Evolutionary conservation across 495 filamentous ascomycete genomes (phyloP).

Genomic region (Aspergillus campestris): DNA sequence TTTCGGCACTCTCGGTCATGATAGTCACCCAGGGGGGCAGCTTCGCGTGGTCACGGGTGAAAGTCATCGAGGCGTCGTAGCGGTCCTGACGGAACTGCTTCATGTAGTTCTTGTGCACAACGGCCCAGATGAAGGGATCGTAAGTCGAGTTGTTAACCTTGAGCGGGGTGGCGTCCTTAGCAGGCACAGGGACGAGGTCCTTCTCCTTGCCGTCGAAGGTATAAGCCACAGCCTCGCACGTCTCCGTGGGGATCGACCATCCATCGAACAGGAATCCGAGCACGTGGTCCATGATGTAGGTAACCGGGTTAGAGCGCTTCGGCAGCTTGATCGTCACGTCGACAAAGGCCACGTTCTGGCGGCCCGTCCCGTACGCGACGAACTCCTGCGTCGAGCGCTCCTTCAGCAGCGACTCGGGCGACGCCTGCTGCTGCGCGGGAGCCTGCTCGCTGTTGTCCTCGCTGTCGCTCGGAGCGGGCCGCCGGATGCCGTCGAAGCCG

Average conservation of each 20-base stretch:
- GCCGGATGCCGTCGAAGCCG: conserved; percentile 54
- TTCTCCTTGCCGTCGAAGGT: conserved; percentile 89
- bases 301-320: conserved; percentile 86
- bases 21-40: conserved; percentile 88
- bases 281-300: conserved; percentile 55
- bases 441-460: conserved; percentile 8
- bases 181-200: conserved; percentile 58
- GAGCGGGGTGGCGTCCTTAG: conserved; percentile 30
- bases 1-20: conserved; percentile 93
- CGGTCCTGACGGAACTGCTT: conserved; percentile 80
- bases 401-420: conserved; percentile 58
- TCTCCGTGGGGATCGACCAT: conserved; percentile 57
- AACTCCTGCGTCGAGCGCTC: conserved; percentile 81
- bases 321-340: conserved; percentile 73
- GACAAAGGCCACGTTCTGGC: conserved; percentile 86
- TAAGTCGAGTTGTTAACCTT: conserved; percentile 64
- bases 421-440: conserved; percentile 31
- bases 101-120: conserved; percentile 95
- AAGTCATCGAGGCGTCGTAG: conserved; percentile 88
- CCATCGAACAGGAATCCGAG: conserved; percentile 74
- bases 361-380: conserved; percentile 81
- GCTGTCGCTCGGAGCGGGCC: conserved; percentile 6
- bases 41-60: conserved; percentile 82
- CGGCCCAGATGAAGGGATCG: conserved; percentile 88
- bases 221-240: conserved; percentile 64